Evolutionary conservation across 495 filamentous ascomycete genomes (phyloP), one percentile per base, ranked within the genome.

Genomic region (Hyaloscypha finlandica): DNA sequence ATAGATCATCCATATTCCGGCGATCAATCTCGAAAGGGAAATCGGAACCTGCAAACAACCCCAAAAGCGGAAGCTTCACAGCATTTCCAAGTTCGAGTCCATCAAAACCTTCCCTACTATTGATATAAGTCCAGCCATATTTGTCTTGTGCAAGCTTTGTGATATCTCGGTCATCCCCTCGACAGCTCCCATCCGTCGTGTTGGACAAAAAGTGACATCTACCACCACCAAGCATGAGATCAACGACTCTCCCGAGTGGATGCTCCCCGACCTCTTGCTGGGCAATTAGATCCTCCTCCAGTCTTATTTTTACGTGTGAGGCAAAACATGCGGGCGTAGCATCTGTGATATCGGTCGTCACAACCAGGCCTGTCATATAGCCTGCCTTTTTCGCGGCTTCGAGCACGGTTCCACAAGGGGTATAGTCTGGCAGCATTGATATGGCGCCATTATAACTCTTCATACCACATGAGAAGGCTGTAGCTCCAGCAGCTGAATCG

Each of bases 371-470:
- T 1, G 95, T 99, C 78, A 88, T 89, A 70, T 97, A 97, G 2
- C 95, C 95, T 1, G 89, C 90, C 73, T 88, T 83, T 78, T 97
- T 93, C 60, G 95, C 95, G 0, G 95, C 95, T 80, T 99, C 95
- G 30, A 99, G 84, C 3, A 99, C 92, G 2, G 93, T 97, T 4
- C 94, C 96, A 74, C 95, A 99, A 2, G 95, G 93, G 3, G 85
- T 85, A 73, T 89, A 87, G 74, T 94, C 88, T 0, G 94, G 93
- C 16, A 94, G 81, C 70, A 96, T 90, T 19, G 93, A 90, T 69
- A 99, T 98, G 61, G 95, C 95, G 19, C 91, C 92, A 74, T 99
- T 99, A 77, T 98, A 99, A 76, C 88, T 95, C 84, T 99, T 99
- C 70, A 80, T 74, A 8, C 88, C 92, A 69, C 95, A 99, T 1